These are phyloP conservation scores for Cyclaneusma minus DNA, from an alignment of 2,329 filamentous ascomycete species.

Conservation along the genomic window DNA sequence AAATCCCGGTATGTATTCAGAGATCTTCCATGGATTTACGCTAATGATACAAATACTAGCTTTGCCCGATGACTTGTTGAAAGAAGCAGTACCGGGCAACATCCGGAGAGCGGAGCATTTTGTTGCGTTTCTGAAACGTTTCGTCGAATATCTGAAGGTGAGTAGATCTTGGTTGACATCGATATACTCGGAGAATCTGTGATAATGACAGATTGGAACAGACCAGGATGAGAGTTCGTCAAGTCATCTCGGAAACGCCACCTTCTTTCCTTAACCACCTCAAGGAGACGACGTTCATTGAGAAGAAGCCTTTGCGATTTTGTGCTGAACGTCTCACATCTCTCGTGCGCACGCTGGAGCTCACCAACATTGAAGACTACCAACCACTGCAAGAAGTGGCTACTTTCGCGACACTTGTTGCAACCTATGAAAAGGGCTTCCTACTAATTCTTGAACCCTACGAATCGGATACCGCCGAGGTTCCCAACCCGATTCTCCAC, in stretches of 20 bases:
- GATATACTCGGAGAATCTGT: conserved; percentile 1
- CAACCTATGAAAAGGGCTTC: conserved; percentile 95
- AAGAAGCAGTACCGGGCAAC: conserved; percentile 92
- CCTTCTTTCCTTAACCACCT: conserved; percentile 86
- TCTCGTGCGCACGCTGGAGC: conserved; percentile 81
- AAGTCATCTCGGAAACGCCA: conserved; percentile 94
- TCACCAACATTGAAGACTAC: conserved; percentile 96
- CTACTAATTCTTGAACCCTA: conserved; percentile 93
- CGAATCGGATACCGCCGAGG: conserved; percentile 87
- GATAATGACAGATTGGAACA: conserved; percentile 21
- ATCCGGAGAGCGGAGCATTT: conserved; percentile 95
- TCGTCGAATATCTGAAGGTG: conserved; percentile 88
- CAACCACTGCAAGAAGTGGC: conserved; percentile 94
- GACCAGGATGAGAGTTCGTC: conserved; percentile 94
- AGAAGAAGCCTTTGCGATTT: conserved; percentile 86
- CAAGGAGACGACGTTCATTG: conserved; percentile 92
- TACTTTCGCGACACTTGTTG: conserved; percentile 88
- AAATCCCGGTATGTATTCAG: conserved; percentile 43
- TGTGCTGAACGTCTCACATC: conserved; percentile 92
- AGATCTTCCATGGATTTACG: background rate
- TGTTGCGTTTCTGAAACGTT: conserved; percentile 82
- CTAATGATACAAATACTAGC: conserved; percentile 26
- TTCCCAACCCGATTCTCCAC: conserved; percentile 92
- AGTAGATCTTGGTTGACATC: no score
- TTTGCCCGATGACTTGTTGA: conserved; percentile 81